Base-by-base conservation (phyloP, 2,329 filamentous ascomycete genomes). In the Colletotrichum shisoi region DNA sequence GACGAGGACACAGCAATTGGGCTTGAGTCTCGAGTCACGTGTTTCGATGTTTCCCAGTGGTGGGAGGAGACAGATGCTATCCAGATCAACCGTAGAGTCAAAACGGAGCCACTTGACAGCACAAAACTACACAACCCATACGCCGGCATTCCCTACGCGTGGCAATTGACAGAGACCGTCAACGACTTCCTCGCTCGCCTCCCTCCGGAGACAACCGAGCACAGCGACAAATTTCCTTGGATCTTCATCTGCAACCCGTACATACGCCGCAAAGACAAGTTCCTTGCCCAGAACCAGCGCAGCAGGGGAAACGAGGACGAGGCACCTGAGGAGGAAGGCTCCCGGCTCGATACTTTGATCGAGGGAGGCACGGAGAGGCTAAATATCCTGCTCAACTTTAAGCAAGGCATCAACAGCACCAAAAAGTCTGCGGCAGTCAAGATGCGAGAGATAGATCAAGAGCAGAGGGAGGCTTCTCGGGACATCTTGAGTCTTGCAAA, bases 201-300 rank as follows among this genome's bases (percentile, higher is more conserved):
- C 0, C 89, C 90, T 0, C 91, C 92, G 0, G 83, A 84, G 3
- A 89, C 84, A 1, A 91, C 88, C 1, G 76, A 80, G 2, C 75
- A 78, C 3, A 77, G 76, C 1, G 72, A 72, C 0, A 71, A 78
- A 0, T 81, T 84, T 3, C 84, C 84, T 0, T 95, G 91, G 90
- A 92, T 96, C 54, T 93, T 85, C 80, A 85, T 91, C 48, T 84
- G 83, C 59, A 92, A 92, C 74, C 90, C 89, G 0, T 84, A 84
- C 72, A 80, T 80, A 68, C 73, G 75, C 3, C 76, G 77, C 5
- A 77, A 77, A 17, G 70, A 73, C 51, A 80, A 76, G 64, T 68
- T 64, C 8, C 71, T 73, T 34, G 74, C 76, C 5, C 69, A 76
- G 42, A 80, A 76, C 60, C 79, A 80, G 66, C 64, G 68, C 15